Evolutionary conservation across 2,329 filamentous ascomycete genomes (phyloP).

Genomic region (Raffaelea albimanens): DNA sequence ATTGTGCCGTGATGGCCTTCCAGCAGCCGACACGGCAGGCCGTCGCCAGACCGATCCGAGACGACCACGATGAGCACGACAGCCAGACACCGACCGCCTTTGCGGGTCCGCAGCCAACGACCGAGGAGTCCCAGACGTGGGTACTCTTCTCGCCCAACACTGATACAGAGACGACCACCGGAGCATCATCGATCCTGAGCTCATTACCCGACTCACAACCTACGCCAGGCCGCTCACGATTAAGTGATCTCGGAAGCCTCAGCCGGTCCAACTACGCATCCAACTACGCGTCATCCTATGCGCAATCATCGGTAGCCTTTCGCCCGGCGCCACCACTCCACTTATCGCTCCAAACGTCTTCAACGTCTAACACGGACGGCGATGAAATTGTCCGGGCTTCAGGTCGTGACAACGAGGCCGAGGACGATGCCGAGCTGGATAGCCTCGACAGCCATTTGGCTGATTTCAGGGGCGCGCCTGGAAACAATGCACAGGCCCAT

Average conservation of each 20-base stretch:
- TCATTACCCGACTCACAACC: constrained; percentile 57
- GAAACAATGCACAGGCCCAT: constrained; percentile 26
- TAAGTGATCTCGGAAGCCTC: constrained; percentile 74
- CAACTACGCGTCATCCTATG: constrained; percentile 18
- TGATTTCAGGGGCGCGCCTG: constrained; percentile 60
- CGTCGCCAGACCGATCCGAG: constrained; percentile 36
- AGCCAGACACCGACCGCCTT: not conserved
- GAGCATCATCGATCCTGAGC: constrained; percentile 47
- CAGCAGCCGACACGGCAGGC: constrained; percentile 29
- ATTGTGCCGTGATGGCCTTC: constrained; percentile 12
- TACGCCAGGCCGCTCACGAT: constrained; percentile 58
- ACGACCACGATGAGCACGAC: constrained; percentile 5
- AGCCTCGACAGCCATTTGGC: constrained; percentile 87
- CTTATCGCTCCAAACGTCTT: constrained; percentile 17
- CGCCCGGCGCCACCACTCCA: constrained; percentile 19
- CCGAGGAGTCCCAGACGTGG: constrained; percentile 84
- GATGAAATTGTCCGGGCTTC: constrained; percentile 20
- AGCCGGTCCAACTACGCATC: constrained; percentile 55
- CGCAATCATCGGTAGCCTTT: constrained; percentile 10
- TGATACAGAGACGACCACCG: constrained; percentile 45
- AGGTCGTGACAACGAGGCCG: constrained; percentile 20
- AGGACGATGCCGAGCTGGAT: constrained; percentile 75
- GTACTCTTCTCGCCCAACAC: constrained; percentile 80
- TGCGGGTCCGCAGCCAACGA: constrained; percentile 23
- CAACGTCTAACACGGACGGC: not conserved